Percentiles rank a stretch among this genome's conserved stretches.
These are phyloP conservation scores for Nitzschia palea DNA, from an alignment of 108 stramenopile genomes.

Conservation along the genomic window DNA sequence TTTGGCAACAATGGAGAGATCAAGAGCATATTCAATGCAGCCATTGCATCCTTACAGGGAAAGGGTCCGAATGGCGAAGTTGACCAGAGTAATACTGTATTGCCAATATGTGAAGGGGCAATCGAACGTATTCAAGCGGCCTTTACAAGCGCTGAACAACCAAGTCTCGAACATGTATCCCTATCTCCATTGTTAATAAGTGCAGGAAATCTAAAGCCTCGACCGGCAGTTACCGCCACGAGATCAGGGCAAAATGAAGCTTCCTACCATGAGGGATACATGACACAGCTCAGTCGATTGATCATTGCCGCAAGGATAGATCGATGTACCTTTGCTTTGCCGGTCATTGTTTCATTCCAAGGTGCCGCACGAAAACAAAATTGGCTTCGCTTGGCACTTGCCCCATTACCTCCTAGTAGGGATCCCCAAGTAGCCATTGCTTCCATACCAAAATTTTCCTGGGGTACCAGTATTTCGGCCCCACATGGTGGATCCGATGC, in stretches of 20 bases:
- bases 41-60: constrained; percentile 42
- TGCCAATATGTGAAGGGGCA: constrained; percentile 39
- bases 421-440: constrained; percentile 9
- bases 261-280: constrained; percentile 30
- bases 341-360: constrained; percentile 13
- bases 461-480: constrained; percentile 25
- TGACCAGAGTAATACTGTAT: constrained; percentile 26
- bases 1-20: constrained; percentile 39
- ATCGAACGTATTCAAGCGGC: constrained; percentile 43
- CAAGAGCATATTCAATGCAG: constrained; percentile 25
- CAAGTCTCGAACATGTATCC: neutral
- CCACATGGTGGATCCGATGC: constrained; percentile 46
- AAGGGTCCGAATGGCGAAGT: constrained; percentile 23
- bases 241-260: constrained; percentile 16
- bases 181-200: constrained; percentile 22
- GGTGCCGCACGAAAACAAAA: constrained; percentile 29
- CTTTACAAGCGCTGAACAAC: constrained; percentile 9
- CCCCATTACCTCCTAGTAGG: constrained; percentile 31
- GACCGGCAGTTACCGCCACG: constrained; percentile 17
- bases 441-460: constrained; percentile 20
- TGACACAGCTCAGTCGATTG: constrained; percentile 47
- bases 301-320: constrained; percentile 32
- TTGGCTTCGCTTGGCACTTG: constrained; percentile 37
- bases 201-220: constrained; percentile 13
- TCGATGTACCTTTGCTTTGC: constrained; percentile 32